Conservation (phyloP, 2,329 filamentous ascomycete genomes). For the Nemania sp. region DNA sequence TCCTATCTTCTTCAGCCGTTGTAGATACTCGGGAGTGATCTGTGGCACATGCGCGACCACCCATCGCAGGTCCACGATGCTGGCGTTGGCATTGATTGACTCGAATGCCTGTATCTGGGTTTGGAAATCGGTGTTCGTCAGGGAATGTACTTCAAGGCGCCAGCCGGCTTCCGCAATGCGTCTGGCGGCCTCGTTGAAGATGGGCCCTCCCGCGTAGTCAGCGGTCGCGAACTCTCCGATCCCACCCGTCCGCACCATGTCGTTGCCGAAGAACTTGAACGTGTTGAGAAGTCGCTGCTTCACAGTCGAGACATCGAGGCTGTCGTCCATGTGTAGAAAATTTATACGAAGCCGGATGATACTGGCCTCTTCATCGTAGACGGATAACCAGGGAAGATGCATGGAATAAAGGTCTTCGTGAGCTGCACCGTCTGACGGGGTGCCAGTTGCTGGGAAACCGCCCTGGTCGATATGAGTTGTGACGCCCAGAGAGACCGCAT, state of each 20-base stretch:
- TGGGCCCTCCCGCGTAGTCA: conserved; percentile 34
- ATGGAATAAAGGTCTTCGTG: conserved; percentile 36
- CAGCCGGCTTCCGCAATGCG: conserved; percentile 35
- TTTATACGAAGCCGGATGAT: conserved; percentile 37
- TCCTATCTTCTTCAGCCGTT: conserved; percentile 34
- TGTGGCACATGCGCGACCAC: conserved; percentile 39
- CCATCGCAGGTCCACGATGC: conserved; percentile 34
- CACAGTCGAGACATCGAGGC: conserved; percentile 24
- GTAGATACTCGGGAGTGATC: conserved; percentile 35
- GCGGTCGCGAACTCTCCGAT: conserved; percentile 38
- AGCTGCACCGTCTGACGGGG: conserved; percentile 34
- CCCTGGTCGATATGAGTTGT: conserved; percentile 40
- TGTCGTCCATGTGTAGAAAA: conserved; percentile 36
- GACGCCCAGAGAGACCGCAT: conserved; percentile 36
- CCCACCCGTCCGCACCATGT: conserved; percentile 38
- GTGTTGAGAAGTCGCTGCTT: conserved; percentile 34
- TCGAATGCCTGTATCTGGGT: conserved; percentile 37
- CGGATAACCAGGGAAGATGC: conserved; percentile 36
- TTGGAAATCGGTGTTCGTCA: conserved; percentile 31
- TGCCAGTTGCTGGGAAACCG: conserved; percentile 34
- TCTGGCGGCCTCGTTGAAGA: conserved; percentile 34
- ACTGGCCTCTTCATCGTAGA: conserved; percentile 28
- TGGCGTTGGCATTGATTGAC: conserved; percentile 24
- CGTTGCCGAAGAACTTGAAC: conserved; percentile 37
- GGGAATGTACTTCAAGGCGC: conserved; percentile 39